Percentiles rank a stretch among this genome's conserved stretches.
These are phyloP conservation scores for Mycena sp. DNA, from an alignment of 1,284 basidiomycete genomes.

Conservation along the genomic window DNA sequence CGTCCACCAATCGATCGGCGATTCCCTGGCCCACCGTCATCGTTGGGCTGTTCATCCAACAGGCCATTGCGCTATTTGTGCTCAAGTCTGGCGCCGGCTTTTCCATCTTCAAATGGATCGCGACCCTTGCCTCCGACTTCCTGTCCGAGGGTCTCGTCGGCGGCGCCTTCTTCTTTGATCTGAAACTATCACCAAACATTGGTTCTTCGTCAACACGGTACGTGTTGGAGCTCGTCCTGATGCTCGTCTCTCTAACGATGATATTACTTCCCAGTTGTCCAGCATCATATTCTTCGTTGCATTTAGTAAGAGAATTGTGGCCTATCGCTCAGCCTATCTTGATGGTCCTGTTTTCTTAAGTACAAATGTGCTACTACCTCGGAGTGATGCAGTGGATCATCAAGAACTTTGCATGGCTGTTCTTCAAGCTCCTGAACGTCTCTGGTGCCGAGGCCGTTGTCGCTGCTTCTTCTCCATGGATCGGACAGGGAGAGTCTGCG, in stretches of 20 bases:
- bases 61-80: constrained; percentile 86
- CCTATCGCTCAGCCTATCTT: too few species aligned
- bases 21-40: constrained; percentile 87
- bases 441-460: constrained; percentile 94
- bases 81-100: constrained; percentile 85
- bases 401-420: constrained; percentile 85
- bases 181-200: constrained; percentile 68
- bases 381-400: constrained; percentile 93
- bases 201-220: constrained; percentile 75
- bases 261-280: too few species aligned
- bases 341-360: too few species aligned
- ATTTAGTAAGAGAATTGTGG: constrained; percentile 84
- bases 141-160: constrained; percentile 70
- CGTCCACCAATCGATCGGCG: constrained; percentile 65
- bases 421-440: constrained; percentile 88
- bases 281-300: constrained; percentile 91
- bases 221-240: too few species aligned
- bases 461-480: constrained; percentile 90
- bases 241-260: too few species aligned
- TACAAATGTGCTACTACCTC: constrained; percentile 83
- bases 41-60: constrained; percentile 86
- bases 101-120: constrained; percentile 77
- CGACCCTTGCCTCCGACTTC: constrained; percentile 78
- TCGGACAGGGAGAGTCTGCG: constrained; percentile 86
- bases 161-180: constrained; percentile 83